phyloP scores from a whole-genome alignment of 768 basidiomycete species.

The Leccinum disarticulatum region DNA sequence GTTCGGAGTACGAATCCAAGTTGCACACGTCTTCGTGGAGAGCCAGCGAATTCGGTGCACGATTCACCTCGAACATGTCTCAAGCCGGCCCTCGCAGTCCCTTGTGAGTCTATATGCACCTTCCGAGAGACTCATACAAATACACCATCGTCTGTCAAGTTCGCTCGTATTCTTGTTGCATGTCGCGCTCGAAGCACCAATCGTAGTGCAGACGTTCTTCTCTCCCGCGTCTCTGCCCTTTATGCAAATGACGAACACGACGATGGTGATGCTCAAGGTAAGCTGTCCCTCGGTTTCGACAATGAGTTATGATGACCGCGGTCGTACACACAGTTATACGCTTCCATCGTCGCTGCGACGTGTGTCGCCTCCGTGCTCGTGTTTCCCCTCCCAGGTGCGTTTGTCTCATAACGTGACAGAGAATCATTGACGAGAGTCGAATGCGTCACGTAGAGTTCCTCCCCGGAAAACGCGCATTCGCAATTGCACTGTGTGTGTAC shows the following conservation, averaged over 20 bases:
- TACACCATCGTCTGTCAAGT: constrained; percentile 31
- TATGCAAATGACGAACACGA: constrained; percentile 79
- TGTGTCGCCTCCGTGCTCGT: constrained; percentile 65
- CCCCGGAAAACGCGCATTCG: constrained; percentile 82
- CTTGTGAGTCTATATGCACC: constrained; percentile 33
- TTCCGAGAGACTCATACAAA: background rate
- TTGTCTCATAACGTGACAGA: constrained; percentile 3
- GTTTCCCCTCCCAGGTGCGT: constrained; percentile 68
- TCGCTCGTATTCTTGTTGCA: constrained; percentile 76
- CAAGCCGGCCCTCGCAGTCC: constrained; percentile 36
- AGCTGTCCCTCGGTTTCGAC: background rate
- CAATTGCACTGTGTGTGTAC: constrained; percentile 73
- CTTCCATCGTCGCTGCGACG: constrained; percentile 57
- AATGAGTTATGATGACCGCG: background rate
- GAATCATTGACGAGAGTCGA: background rate
- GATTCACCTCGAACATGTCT: constrained; percentile 12
- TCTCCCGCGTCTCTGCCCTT: constrained; percentile 66
- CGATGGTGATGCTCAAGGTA: constrained; percentile 74
- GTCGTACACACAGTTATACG: constrained; percentile 55
- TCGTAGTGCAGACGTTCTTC: constrained; percentile 76
- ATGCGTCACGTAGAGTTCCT: constrained; percentile 57
- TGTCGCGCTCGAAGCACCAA: constrained; percentile 73
- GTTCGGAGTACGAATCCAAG: too few species aligned
- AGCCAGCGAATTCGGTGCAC: background rate
- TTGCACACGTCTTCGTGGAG: too few species aligned